These are phyloP conservation scores for Ottelia alismoides DNA, from an alignment of 106 monocot genomes.

Conservation along the genomic window DNA sequence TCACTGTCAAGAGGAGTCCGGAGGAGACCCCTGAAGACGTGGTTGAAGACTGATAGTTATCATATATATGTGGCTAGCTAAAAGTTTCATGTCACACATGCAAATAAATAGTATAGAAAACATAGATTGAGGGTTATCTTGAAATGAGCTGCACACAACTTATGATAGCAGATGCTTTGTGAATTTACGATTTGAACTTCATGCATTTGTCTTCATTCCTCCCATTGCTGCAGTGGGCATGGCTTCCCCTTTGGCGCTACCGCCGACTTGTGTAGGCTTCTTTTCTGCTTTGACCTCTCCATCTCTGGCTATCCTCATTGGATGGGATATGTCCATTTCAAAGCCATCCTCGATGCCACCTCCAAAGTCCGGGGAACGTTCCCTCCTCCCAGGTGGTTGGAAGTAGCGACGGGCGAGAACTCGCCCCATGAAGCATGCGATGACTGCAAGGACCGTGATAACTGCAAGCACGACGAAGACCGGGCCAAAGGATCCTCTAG, in stretches of 20 bases:
- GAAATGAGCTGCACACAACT: too few relatives aligned
- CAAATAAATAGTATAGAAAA: too few relatives aligned
- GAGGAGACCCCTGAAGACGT: too few relatives aligned
- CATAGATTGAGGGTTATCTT: too few relatives aligned
- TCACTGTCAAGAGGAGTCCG: too few relatives aligned
- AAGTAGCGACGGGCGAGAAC: conserved; percentile 14
- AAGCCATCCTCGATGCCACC: conserved; percentile 3
- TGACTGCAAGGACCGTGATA: conserved; percentile 7
- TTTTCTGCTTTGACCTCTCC: not conserved
- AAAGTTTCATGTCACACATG: too few relatives aligned
- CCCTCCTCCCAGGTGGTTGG: not conserved
- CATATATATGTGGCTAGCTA: too few relatives aligned
- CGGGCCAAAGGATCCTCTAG: conserved; percentile 16
- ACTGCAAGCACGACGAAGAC: conserved; percentile 13
- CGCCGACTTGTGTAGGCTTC: not conserved
- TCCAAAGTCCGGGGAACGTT: not conserved
- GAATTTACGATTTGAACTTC: too few relatives aligned
- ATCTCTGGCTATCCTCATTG: not conserved
- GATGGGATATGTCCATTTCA: conserved; percentile 6
- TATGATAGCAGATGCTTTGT: too few relatives aligned
- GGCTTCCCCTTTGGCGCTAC: not conserved
- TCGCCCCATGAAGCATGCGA: conserved; percentile 17
- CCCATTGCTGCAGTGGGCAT: not conserved
- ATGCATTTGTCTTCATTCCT: not conserved
- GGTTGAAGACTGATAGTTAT: too few relatives aligned